A percentile compares a stretch with the other conserved stretches of the same genome.
Conservation (phyloP, 169 alveolate species). For the Cystoisospora suis region DNA sequence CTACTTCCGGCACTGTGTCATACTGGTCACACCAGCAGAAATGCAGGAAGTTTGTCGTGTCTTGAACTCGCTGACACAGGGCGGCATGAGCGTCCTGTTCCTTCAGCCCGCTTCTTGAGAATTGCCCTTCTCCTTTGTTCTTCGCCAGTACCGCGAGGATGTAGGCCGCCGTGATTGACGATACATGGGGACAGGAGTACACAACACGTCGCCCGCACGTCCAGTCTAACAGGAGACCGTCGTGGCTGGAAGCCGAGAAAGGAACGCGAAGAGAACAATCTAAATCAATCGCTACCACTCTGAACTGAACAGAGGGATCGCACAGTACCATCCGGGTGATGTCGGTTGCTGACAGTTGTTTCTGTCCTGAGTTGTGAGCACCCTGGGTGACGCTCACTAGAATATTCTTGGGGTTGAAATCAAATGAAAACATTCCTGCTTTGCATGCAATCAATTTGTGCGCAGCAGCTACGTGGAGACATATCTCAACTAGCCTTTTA, state of each 20-base stretch:
- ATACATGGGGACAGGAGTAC: slow-evolving; percentile 55
- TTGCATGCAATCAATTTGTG: slow-evolving; percentile 28
- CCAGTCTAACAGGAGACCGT: slow-evolving; percentile 42
- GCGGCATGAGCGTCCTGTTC: slow-evolving; percentile 37
- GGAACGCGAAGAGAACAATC: slow-evolving; percentile 53
- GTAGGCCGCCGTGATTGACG: slow-evolving; percentile 51
- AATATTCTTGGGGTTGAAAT: slow-evolving; percentile 55
- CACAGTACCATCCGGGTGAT: slow-evolving; percentile 24
- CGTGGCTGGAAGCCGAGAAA: slow-evolving; percentile 16
- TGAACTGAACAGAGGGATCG: background rate
- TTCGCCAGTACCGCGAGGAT: slow-evolving; percentile 52
- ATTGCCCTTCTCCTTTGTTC: slow-evolving; percentile 26
- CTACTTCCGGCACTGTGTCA: too few relatives aligned
- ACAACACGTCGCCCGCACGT: slow-evolving; percentile 51
- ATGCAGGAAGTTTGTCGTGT: slow-evolving; percentile 31
- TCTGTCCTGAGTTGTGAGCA: background rate
- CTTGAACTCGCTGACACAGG: background rate
- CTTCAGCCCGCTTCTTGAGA: slow-evolving; percentile 25
- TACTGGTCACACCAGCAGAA: background rate
- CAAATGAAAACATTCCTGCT: slow-evolving; percentile 44
- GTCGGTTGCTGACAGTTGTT: slow-evolving; percentile 23
- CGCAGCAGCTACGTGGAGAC: slow-evolving; percentile 25
- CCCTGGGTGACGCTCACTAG: slow-evolving; percentile 34
- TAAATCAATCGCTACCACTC: slow-evolving; percentile 56
- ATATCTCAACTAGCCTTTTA: background rate